Base-by-base conservation (phyloP, 164 flowering plant genomes). In the Dillenia suffruticosa region DNA sequence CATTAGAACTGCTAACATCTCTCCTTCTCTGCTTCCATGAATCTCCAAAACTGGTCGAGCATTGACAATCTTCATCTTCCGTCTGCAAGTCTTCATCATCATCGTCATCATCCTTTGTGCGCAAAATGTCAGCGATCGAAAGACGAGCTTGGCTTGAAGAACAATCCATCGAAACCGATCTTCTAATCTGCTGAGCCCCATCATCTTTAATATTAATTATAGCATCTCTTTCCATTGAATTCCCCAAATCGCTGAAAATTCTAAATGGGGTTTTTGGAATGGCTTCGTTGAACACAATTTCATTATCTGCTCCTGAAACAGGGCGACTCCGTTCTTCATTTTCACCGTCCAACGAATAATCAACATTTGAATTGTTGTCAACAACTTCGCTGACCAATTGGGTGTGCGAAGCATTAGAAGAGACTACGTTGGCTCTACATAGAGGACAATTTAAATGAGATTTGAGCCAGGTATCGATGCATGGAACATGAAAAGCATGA, bases 381-480 rank as follows among this genome's bases (percentile, higher is more conserved):
- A 63, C 61, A 12, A 64, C 70, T 2, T 72, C 71, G 24, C 65
- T 26, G 9, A 70, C 66, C 22, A 54, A 22, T 9, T 63, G 75
- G 49, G 67, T 65, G 4, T 74, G 69, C 1, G 66, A 1, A 26
- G 72, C 62, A 54, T 45, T 49, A 26, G 56, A 8, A 11, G 71
- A 62, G 16, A 72, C 57, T 8, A 86, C 77, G 47, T 61, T 69
- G 1, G 97, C 84, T 0, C 98, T 82, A 56, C 98, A 92, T 3
- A 92, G 57, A 2, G 98, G 98, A 58, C 98, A 92, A 71, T 76
- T 88, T 11, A 84, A 76, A 70, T 93, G 93, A 32, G 89, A 82
- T 57, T 73, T 71, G 9, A 93, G 76, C 97, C 98, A 93, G 10
- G 83, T 85, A 69, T 92, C 98, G 46, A 92, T 88, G 73, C 97